Conservation (phyloP, 495 filamentous ascomycete species). For the Clavariopsis aquatica region DNA sequence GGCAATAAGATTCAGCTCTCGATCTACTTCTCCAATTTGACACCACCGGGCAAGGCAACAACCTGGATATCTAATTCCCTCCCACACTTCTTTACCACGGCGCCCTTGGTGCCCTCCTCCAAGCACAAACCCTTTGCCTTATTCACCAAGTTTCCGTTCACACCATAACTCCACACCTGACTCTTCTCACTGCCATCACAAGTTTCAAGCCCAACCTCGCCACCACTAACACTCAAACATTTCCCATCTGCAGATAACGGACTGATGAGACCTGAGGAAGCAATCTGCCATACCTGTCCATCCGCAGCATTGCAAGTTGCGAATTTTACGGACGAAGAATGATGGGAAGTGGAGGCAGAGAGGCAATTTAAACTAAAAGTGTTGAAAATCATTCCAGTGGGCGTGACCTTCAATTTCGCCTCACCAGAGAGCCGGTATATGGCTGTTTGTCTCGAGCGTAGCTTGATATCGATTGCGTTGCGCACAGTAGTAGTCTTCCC, state of each 20-base stretch:
- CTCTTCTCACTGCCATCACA: slow-evolving; percentile 8
- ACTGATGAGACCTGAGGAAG: neutral
- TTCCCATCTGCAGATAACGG: slow-evolving; percentile 6
- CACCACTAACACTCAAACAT: slow-evolving; percentile 16
- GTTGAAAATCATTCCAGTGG: slow-evolving; percentile 32
- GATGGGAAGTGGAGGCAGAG: neutral
- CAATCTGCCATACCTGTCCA: slow-evolving; percentile 17
- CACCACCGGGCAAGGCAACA: slow-evolving; percentile 30
- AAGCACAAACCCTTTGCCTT: slow-evolving; percentile 17
- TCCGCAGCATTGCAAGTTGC: slow-evolving; percentile 10
- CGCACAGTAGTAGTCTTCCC: slow-evolving; percentile 3
- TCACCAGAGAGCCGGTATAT: slow-evolving; percentile 20
- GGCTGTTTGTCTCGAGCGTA: slow-evolving; percentile 11
- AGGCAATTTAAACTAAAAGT: slow-evolving; percentile 31
- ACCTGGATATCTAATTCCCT: slow-evolving; percentile 21
- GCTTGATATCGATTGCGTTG: neutral
- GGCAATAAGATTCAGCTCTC: no score
- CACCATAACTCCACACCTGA: slow-evolving; percentile 28
- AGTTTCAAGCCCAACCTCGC: slow-evolving; percentile 4
- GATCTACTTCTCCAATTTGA: slow-evolving; percentile 17
- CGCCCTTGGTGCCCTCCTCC: slow-evolving; percentile 12
- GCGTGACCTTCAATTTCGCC: slow-evolving; percentile 6
- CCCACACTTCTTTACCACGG: slow-evolving; percentile 15
- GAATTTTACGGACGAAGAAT: slow-evolving; percentile 1
- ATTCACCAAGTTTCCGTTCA: slow-evolving; percentile 27